Evolutionary conservation across 176 grass and related monocot genomes (phyloP).

Genomic region (Carex littledalei): DNA sequence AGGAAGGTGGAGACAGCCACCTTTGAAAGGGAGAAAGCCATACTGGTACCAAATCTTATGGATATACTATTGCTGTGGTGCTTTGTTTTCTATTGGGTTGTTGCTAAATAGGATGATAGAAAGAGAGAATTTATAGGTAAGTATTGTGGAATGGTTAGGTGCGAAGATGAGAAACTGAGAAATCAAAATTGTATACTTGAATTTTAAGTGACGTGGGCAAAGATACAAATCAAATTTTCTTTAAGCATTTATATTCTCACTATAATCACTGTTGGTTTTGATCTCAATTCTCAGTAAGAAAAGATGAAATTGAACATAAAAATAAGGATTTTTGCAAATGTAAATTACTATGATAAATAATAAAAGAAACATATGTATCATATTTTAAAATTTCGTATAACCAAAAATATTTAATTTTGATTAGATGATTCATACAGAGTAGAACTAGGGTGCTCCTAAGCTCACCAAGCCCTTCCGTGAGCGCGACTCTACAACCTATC

Average conservation of each 20-base stretch:
- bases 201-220: neutral
- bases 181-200: neutral
- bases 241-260: neutral
- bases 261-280: neutral
- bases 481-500: no score
- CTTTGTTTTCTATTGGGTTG: neutral
- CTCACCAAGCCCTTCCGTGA: no score
- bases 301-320: neutral
- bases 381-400: neutral
- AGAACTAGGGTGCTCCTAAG: no score
- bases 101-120: neutral
- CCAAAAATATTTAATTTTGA: neutral
- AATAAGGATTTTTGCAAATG: neutral
- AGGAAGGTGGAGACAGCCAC: constrained; percentile 23
- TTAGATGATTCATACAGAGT: neutral
- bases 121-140: constrained; percentile 24
- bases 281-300: neutral
- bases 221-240: neutral
- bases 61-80: neutral
- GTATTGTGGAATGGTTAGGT: constrained; percentile 4
- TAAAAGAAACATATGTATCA: neutral
- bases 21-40: constrained; percentile 19
- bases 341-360: no score
- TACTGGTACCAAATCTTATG: constrained; percentile 2
- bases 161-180: neutral